Evolutionary conservation across 345 rosid species (phyloP).

Genomic region (Populus simonii): DNA sequence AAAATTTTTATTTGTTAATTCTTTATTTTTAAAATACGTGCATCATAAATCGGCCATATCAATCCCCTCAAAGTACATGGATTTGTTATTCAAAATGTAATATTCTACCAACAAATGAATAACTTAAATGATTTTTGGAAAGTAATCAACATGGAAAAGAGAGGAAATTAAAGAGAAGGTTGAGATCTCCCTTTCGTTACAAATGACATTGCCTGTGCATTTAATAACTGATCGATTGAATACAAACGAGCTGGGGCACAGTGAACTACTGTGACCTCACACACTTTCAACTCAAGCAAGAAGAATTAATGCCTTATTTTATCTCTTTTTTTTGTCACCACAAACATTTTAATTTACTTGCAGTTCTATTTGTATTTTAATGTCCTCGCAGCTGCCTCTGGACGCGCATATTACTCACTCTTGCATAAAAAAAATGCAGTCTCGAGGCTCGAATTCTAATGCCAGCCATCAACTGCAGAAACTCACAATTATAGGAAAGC

Average conservation of each 20-base stretch:
- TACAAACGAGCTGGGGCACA: background rate
- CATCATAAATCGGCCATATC: too few relatives aligned
- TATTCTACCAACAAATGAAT: background rate
- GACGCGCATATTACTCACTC: background rate
- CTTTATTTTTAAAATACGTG: too few relatives aligned
- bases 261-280: background rate
- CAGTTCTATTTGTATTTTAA: background rate
- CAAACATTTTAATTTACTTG: background rate
- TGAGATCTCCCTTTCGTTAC: background rate
- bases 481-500: background rate
- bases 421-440: background rate
- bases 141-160: background rate
- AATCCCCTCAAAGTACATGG: background rate
- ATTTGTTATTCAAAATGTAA: background rate
- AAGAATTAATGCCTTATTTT: too few relatives aligned
- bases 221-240: too few relatives aligned
- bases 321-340: background rate
- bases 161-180: background rate
- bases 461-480: conserved; percentile 23
- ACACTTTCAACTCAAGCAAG: background rate
- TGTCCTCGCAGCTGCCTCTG: background rate
- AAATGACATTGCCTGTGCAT: background rate
- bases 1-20: too few relatives aligned
- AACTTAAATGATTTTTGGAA: background rate
- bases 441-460: too few relatives aligned